phyloP scores from a whole-genome alignment of 2,329 filamentous ascomycete genomes.

The Exophiala dermatitidis region DNA sequence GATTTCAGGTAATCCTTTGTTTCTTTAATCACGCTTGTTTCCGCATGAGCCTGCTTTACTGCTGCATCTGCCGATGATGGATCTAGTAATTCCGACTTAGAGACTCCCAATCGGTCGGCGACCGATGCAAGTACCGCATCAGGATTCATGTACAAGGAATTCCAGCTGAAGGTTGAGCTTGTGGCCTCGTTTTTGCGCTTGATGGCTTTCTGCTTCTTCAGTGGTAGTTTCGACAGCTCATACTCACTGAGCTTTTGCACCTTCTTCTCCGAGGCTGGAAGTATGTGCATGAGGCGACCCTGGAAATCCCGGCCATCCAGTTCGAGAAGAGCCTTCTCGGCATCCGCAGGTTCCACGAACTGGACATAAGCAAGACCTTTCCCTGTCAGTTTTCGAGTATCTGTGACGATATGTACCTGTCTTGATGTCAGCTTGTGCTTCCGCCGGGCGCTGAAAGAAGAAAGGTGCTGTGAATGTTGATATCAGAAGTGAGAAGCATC shows the following conservation, averaged over 20 bases:
- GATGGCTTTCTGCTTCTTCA: constrained; percentile 91
- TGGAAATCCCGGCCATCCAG: constrained; percentile 84
- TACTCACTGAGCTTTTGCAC: constrained; percentile 79
- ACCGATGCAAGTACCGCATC: constrained; percentile 90
- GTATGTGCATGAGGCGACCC: constrained; percentile 82
- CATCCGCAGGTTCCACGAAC: constrained; percentile 64
- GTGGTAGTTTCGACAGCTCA: constrained; percentile 77
- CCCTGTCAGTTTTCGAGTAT: constrained; percentile 59
- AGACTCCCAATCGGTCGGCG: constrained; percentile 75
- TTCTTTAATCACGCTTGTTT: constrained; percentile 93
- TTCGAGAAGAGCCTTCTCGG: constrained; percentile 68
- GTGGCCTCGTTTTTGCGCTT: constrained; percentile 75
- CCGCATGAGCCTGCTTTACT: constrained; percentile 92
- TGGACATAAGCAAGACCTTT: constrained; percentile 90
- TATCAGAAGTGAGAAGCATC: constrained; percentile 89
- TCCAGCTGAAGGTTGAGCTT: constrained; percentile 85
- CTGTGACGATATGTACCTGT: constrained; percentile 79
- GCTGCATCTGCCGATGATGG: constrained; percentile 92
- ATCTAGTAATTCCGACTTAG: constrained; percentile 85
- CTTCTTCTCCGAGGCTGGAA: constrained; percentile 76
- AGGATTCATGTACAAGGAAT: constrained; percentile 94
- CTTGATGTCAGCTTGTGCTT: constrained; percentile 37
- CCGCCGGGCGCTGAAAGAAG: constrained; percentile 17
- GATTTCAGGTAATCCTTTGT: constrained; percentile 84
- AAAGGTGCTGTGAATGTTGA: constrained; percentile 28